Conservation (phyloP, 169 alveolate species). For the Plasmodium inui region DNA sequence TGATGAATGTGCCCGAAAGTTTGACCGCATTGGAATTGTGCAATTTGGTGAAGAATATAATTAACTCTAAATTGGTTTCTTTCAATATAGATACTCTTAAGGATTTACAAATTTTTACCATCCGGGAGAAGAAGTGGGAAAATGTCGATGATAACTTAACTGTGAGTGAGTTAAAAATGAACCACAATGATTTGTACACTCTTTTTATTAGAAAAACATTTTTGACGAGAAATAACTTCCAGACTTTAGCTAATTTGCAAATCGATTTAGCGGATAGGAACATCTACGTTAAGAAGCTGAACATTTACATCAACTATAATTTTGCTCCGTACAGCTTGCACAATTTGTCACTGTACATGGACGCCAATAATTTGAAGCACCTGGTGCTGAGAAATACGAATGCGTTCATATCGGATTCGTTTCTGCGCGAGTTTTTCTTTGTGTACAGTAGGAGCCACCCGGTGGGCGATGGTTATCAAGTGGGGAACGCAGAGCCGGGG, state of each 20-base stretch:
- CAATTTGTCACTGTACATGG: constrained; percentile 26
- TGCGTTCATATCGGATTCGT: constrained; percentile 53
- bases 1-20: constrained; percentile 57
- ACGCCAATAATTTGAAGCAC: constrained; percentile 30
- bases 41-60: constrained; percentile 11
- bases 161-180: constrained; percentile 25
- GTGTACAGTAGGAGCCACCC: constrained; percentile 28
- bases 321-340: constrained; percentile 29
- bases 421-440: constrained; percentile 57
- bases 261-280: constrained; percentile 50
- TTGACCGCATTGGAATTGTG: constrained; percentile 19
- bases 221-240: constrained; percentile 30
- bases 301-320: constrained; percentile 50
- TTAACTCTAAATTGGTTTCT: constrained; percentile 14
- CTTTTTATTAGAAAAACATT: constrained; percentile 8
- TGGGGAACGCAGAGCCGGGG: background rate
- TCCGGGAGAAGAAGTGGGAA: constrained; percentile 40
- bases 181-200: constrained; percentile 24
- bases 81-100: constrained; percentile 4
- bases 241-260: constrained; percentile 34
- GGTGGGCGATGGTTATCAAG: background rate
- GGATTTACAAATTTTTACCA: constrained; percentile 33
- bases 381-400: constrained; percentile 13
- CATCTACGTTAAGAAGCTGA: constrained; percentile 46
- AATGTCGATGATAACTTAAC: constrained; percentile 4